These are phyloP conservation scores for Lachnellula arida DNA, from an alignment of 2,329 filamentous ascomycete genomes.

Conservation along the genomic window DNA sequence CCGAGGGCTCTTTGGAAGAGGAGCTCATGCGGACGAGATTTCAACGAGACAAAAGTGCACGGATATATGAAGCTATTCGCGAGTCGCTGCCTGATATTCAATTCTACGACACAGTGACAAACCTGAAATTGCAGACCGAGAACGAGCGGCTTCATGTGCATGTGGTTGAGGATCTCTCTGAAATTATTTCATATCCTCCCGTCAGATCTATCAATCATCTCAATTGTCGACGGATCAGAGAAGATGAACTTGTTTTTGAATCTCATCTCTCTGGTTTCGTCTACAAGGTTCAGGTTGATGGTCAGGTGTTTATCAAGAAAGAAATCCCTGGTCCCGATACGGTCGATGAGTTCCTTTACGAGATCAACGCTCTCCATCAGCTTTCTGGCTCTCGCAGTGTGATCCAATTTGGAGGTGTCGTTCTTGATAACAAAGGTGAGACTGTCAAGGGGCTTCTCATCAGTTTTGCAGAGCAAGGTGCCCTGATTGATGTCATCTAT, in stretches of 20 bases:
- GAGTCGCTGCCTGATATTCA: constrained; percentile 91
- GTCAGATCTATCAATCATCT: constrained; percentile 71
- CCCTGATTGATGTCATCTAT: constrained; percentile 86
- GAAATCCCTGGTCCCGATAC: constrained; percentile 95
- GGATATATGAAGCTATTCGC: constrained; percentile 91
- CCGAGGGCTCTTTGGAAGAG: constrained; percentile 76
- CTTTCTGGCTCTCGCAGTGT: constrained; percentile 70
- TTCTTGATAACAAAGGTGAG: constrained; percentile 72
- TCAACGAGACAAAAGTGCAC: constrained; percentile 86
- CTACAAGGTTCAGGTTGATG: constrained; percentile 77
- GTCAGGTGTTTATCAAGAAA: constrained; percentile 81
- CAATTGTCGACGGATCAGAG: constrained; percentile 57
- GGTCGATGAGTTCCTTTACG: constrained; percentile 94
- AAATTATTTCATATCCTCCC: constrained; percentile 84
- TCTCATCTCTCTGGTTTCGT: constrained; percentile 96
- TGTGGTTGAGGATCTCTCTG: constrained; percentile 86
- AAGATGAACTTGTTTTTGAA: constrained; percentile 76
- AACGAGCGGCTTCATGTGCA: constrained; percentile 89
- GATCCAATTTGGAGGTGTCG: constrained; percentile 80
- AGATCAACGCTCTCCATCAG: constrained; percentile 87
- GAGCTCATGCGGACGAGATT: constrained; percentile 74
- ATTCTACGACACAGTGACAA: constrained; percentile 94
- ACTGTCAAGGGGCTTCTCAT: constrained; percentile 86
- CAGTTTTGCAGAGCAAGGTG: constrained; percentile 78
- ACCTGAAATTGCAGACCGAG: constrained; percentile 85